A percentile compares a stretch with the other conserved stretches of the same genome.
These are phyloP conservation scores for Ogataea angusta DNA, from an alignment of 805 yeast species.

Conservation along the genomic window DNA sequence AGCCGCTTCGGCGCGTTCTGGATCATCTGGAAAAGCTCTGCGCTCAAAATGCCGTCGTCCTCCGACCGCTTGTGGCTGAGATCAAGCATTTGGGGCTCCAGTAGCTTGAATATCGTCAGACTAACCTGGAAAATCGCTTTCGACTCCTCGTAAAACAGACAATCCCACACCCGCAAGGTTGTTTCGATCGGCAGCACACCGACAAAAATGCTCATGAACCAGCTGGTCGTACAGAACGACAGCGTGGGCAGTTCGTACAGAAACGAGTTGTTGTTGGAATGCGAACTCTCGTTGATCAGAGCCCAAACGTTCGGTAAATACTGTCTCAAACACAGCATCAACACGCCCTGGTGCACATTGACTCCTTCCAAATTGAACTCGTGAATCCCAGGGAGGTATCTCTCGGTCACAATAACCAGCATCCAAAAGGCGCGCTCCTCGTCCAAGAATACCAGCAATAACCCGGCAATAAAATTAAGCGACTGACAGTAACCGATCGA, in stretches of 20 bases:
- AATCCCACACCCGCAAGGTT: conserved; percentile 89
- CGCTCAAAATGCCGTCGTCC: conserved; percentile 27
- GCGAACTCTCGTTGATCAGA: conserved; percentile 34
- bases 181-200: conserved; percentile 89
- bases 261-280: conserved; percentile 39
- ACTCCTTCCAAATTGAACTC: conserved; percentile 90
- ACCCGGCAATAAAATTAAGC: conserved; percentile 86
- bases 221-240: conserved; percentile 88
- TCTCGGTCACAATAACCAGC: conserved; percentile 84
- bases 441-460: conserved; percentile 75
- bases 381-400: conserved; percentile 87
- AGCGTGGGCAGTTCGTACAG: conserved; percentile 82
- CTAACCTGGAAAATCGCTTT: conserved; percentile 81
- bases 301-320: conserved; percentile 81
- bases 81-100: conserved; percentile 58
- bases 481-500: conserved; percentile 95
- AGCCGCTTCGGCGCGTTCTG: conserved; percentile 77
- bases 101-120: conserved; percentile 69
- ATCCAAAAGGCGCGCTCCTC: conserved; percentile 95
- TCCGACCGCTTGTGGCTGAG: conserved; percentile 21
- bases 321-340: conserved; percentile 82
- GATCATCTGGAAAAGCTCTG: conserved; percentile 68
- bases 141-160: conserved; percentile 88
- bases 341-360: conserved; percentile 89
- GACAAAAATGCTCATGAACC: conserved; percentile 98